Base-by-base conservation (phyloP, 495 filamentous ascomycete genomes). In the Trypethelium eluteriae region DNA sequence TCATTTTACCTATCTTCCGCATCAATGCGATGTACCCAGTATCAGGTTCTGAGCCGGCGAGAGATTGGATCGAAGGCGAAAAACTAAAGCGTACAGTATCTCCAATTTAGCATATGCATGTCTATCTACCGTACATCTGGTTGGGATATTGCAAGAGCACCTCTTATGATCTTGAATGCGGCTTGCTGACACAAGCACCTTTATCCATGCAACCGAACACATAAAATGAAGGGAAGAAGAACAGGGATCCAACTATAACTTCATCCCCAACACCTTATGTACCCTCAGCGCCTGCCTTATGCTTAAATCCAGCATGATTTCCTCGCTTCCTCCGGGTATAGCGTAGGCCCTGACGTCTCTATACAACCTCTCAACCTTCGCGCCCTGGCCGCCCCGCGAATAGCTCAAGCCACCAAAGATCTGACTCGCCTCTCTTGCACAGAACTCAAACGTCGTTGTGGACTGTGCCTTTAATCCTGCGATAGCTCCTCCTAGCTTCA, bases 241-340 rank as follows among this genome's bases (percentile, higher is more conserved):
- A 36, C 34, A 36, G 36, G 53, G 6, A 35, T 14, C 32, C 6
- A 35, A 34, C 53, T 88, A 98, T 72, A 98, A 75, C 83, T 97
- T 98, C 93, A 98, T 97, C 2, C 94, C 94, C 76, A 96, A 79
- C 72, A 86, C 88, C 82, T 96, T 86, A 68, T 92, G 89, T 41
- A 98, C 94, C 76, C 85, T 86, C 82, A 97, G 75, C 72, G 88
- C 88, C 81, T 98, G 94, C 68, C 94, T 83, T 77, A 98, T 96
- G 77, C 91, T 96, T 71, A 98, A 78, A 80, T 98, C 94, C 69
- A 97, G 79, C 94, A 98, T 98, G 67, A 98, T 98, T 84, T 98
- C 94, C 80, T 98, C 94, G 74, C 86, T 90, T 41, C 94, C 94
- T 76, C 94, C 94, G 3, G 94, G 94, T 70, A 98, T 98, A 62